Base-by-base conservation (phyloP, 2,329 filamentous ascomycete species). In the Exophiala viscosa region DNA sequence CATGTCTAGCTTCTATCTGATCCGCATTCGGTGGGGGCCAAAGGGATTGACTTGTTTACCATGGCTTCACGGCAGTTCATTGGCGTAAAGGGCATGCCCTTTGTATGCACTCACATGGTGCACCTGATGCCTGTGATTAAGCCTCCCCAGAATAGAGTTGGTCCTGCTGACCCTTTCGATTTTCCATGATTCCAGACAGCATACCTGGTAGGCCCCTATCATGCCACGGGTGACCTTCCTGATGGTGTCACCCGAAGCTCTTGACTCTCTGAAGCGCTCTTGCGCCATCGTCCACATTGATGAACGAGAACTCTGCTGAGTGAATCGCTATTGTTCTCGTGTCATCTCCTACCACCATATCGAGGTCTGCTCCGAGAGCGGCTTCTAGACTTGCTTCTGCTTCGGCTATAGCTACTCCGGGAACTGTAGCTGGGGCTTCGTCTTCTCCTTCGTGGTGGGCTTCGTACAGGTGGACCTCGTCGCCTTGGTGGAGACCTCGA, bases 381-480 rank as follows among this genome's bases (percentile, higher is more conserved):
- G 71, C 62, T 79, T 75, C 68, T 82, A 75, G 75, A 72, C 75
- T 5, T 69, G 78, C 40, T 75, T 73, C 48, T 69, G 78, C 41
- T 77, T 76, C 64, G 70, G 64, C 65, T 73, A 63, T 76, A 74
- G 62, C 78, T 81, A 63, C 77, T 79, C 61, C 83, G 83, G 58
- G 81, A 83, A 61, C 77, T 81, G 62, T 84, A 84, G 62, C 82
- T 85, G 3, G 79, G 79, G 61, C 81, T 83, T 58, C 82, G 74
- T 56, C 80, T 73, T 57, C 79, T 73, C 46, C 68, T 64, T 41
- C 68, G 66, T 14, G 67, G 67, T 10, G 70, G 66, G 45, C 69
- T 71, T 38, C 59, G 66, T 46, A 61, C 55, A 34, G 66, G 66
- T 28, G 65, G 66, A 48, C 66, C 61, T 43, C 69, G 67, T 39